Evolutionary conservation across 345 rosid genomes (phyloP), one percentile per base, ranked within the genome.

Genomic region (Sisymbrium altissimum): DNA sequence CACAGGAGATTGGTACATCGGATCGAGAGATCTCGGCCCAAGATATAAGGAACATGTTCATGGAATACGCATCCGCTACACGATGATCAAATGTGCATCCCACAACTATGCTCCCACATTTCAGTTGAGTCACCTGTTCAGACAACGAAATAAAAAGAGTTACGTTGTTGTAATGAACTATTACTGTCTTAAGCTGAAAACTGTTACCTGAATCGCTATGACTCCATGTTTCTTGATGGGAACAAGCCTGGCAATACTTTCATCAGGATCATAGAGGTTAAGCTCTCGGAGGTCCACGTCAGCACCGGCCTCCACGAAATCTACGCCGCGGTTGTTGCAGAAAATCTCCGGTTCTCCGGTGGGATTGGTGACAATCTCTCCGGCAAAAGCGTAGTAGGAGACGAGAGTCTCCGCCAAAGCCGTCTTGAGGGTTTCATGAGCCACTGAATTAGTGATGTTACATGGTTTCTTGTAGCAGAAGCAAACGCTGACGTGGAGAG

Each of bases 281-380:
- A 93, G 87, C 23, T 83, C 68, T 21, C 21, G 36, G n/a, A 93
- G 87, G 25, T 80, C 83, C 48, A 87, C 59, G 61, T 88, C 86
- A 2, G 90, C 93, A 13, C 21, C 27, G 13, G 96, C 97, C 54
- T 90, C 90, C 15, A 74, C 1, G 59, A 90, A 93, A 48, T 88
- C 93, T 7, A 88, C 96, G 2, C 98, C 98, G 0, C 90, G 83
- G 77, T 93, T 93, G 87, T 86, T 89, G 76, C 93, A 93, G 4
- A 88, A 82, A 36, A 90, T 74, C 87, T 90, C 98, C 2, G 97
- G 93, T 80, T 93, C 98, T 9, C 86, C 89, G 3, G 74, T 53
- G 0, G 86, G 38, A 84, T 83, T 90, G 0, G 64, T 12, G 30
- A 90, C 87, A 9, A 90, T 79, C 85, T 90, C 90, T 1, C 93